These are phyloP conservation scores for Nakazawaea ishiwadae DNA, from an alignment of 805 yeast species.

Conservation along the genomic window DNA sequence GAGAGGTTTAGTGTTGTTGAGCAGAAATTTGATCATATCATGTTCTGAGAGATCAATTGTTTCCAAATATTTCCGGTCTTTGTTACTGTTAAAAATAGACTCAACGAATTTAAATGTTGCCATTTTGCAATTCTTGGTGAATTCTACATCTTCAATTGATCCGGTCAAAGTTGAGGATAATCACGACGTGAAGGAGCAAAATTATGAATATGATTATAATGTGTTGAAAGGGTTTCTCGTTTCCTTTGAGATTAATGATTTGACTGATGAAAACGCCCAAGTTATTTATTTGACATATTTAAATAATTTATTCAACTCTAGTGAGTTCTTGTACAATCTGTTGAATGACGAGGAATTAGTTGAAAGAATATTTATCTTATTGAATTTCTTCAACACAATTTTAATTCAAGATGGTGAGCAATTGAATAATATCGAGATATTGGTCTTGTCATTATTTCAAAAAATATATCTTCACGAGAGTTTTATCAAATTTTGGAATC, in stretches of 20 bases:
- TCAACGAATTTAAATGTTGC: conserved; percentile 6
- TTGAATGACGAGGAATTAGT: conserved; percentile 12
- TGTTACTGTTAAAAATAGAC: not conserved
- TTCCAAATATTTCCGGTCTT: not conserved
- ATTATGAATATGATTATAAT: conserved; percentile 4
- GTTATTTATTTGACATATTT: conserved; percentile 2
- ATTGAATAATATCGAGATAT: conserved; percentile 15
- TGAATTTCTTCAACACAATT: not conserved
- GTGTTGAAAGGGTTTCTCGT: not conserved
- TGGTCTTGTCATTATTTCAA: conserved; percentile 21
- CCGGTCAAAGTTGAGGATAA: conserved; percentile 12
- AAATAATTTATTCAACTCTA: conserved; percentile 13
- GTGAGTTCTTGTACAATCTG: conserved; percentile 17
- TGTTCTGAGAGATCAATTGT: conserved; percentile 2
- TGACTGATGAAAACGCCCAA: not conserved
- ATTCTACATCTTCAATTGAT: conserved; percentile 6
- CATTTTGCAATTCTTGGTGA: conserved; percentile 10
- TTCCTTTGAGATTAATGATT: not conserved
- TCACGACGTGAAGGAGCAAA: conserved; percentile 3
- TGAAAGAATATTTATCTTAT: not conserved
- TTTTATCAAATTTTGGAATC: conserved; percentile 23
- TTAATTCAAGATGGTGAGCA: not conserved
- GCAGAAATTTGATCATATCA: conserved; percentile 21
- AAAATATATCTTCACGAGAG: conserved; percentile 27
- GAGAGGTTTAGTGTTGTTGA: conserved; percentile 20